Evolutionary conservation across 148 eudicot genomes (phyloP).

Genomic region (Rhododendron mucronatum): DNA sequence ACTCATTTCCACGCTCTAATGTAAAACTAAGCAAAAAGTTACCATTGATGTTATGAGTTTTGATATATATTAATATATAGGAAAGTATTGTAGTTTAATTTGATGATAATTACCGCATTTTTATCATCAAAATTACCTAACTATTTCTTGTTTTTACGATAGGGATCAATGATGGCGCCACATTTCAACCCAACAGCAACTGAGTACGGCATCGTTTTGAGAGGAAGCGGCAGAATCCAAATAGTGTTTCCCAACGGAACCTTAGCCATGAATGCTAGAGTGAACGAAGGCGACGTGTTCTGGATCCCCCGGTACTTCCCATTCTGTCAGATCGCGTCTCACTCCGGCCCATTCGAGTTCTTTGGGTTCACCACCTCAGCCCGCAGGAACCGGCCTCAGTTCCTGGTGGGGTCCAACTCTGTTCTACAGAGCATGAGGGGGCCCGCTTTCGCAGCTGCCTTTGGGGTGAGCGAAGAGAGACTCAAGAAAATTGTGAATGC

Average conservation of each 20-base stretch:
- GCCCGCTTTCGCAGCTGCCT: constrained; percentile 67
- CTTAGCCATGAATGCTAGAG: constrained; percentile 58
- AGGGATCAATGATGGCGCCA: constrained; percentile 97
- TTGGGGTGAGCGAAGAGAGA: constrained; percentile 57
- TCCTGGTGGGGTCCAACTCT: constrained; percentile 66
- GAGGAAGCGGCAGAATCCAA: constrained; percentile 67
- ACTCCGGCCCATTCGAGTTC: constrained; percentile 71
- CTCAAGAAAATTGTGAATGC: constrained; percentile 35
- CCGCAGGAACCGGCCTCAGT: constrained; percentile 62
- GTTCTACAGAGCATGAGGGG: constrained; percentile 53
- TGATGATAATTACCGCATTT: background rate
- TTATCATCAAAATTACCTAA: background rate
- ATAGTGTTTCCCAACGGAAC: constrained; percentile 79
- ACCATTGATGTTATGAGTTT: no score
- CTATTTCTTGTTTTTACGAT: background rate
- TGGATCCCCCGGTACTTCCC: constrained; percentile 84
- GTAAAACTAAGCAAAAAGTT: no score
- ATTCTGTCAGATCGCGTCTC: constrained; percentile 84
- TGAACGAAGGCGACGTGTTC: constrained; percentile 71
- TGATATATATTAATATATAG: background rate
- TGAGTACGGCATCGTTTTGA: constrained; percentile 66
- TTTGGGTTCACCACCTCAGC: constrained; percentile 87
- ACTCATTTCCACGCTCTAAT: background rate
- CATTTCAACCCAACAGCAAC: constrained; percentile 77
- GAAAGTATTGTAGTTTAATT: no score